Percentiles rank a stretch among this genome's conserved stretches.
phyloP scores from a whole-genome alignment of 164 flowering plant species.

The Umbellularia californica region DNA sequence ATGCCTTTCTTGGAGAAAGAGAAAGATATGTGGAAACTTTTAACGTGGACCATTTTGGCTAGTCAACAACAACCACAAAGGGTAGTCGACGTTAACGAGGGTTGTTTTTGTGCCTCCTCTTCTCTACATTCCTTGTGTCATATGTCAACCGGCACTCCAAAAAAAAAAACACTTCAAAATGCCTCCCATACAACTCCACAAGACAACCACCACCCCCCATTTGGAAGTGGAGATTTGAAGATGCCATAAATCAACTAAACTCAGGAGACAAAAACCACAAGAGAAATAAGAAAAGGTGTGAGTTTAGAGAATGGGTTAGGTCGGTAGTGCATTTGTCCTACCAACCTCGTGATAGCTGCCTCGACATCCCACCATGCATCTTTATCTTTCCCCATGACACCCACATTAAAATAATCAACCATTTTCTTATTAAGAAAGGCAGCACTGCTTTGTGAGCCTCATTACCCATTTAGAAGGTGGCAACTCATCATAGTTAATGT shows the following conservation, averaged over 20 bases:
- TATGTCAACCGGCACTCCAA: background rate
- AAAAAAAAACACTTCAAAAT: background rate
- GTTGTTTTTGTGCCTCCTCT: background rate
- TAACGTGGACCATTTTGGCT: background rate
- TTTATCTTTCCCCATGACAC: background rate
- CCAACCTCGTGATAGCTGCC: conserved; percentile 5
- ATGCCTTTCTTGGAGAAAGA: background rate
- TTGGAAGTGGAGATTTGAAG: background rate
- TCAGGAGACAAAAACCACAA: conserved; percentile 1
- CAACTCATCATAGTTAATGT: background rate
- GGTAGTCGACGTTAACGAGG: too few species aligned
- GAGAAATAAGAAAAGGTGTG: background rate
- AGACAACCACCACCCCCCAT: background rate
- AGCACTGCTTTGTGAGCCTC: background rate
- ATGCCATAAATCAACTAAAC: background rate
- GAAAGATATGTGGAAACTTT: background rate
- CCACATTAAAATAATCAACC: background rate
- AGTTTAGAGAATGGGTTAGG: background rate
- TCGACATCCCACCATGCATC: conserved; percentile 2
- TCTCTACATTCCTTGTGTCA: background rate
- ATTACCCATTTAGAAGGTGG: background rate
- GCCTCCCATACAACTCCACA: too few species aligned
- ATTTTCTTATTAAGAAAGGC: background rate
- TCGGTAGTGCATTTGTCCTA: conserved; percentile 5
- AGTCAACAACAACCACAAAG: too few species aligned